These are phyloP conservation scores for Alternaria infectoria DNA, from an alignment of 2,329 filamentous ascomycete species.

Conservation along the genomic window DNA sequence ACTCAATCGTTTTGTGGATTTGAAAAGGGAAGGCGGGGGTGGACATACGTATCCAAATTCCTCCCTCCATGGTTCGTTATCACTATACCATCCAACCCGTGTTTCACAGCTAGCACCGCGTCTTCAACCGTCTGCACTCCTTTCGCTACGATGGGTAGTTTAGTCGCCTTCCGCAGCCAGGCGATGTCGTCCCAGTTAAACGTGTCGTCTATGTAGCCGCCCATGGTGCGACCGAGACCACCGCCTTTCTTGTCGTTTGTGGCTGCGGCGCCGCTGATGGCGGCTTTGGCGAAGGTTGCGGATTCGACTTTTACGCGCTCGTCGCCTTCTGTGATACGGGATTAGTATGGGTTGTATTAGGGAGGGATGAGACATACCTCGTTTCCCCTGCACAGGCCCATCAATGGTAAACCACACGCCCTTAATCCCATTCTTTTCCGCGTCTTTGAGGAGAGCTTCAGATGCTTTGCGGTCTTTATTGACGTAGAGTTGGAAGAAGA, in stretches of 20 bases:
- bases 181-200: conserved; percentile 44
- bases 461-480: conserved; percentile 22
- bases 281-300: conserved; percentile 25
- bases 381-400: conserved; percentile 31
- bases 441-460: conserved; percentile 23
- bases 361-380: neutral
- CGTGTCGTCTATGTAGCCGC: conserved; percentile 54
- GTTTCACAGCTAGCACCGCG: neutral
- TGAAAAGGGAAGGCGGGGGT: neutral
- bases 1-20: neutral
- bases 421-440: conserved; percentile 17
- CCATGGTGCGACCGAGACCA: conserved; percentile 64
- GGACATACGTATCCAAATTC: neutral
- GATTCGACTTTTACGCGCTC: conserved; percentile 40
- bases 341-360: no score
- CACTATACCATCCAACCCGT: conserved; percentile 10
- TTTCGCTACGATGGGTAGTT: conserved; percentile 35
- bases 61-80: neutral
- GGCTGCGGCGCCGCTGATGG: conserved; percentile 57
- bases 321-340: conserved; percentile 16
- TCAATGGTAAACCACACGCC: conserved; percentile 33
- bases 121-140: neutral
- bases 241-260: conserved; percentile 63
- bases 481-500: conserved; percentile 39
- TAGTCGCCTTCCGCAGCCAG: conserved; percentile 45